Base-by-base conservation (phyloP, 73 alveolate species). In the Effrenium voratum region DNA sequence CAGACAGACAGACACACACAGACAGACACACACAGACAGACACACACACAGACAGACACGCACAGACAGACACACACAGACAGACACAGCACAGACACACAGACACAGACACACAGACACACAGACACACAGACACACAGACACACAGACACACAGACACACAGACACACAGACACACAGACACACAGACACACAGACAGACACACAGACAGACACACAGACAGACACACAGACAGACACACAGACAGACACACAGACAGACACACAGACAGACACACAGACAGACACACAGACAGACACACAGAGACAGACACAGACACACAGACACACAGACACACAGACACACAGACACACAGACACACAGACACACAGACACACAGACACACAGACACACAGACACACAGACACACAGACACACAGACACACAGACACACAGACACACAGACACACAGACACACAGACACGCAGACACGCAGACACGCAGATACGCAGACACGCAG, bases 41-140 rank as follows among this genome's bases (percentile, higher is more conserved):
- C 79, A 66, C 79, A 36, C 79, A 66, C 79, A 32, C 79, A 66
- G 40, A 32, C 79, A 66, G 40, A 66, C 79, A 66, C 79, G 24
- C 79, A 66, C 79, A 66, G 40, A 66, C 79, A 66, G 40, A 66
- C 79, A 66, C 79, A 66, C 79, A 66, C 79, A 66, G 38, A 66
- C 79, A 66, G 40, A 66, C 79, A 52, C 63, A 52, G 24, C 79
- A 66, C 79, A 66, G 40, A 66, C 79, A 66, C 79, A 66, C 79
- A 66, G 40, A 66, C 79, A 66, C 79, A 66, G 40, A 66, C 79
- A 66, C 79, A 66, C 79, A 66, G 40, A 66, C 79, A 66, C 79
- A 66, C 79, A 66, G 40, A 66, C 79, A 66, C 79, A 66, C 79
- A 66, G 40, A 66, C 79, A 66, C 79, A 66, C 79, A 66, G 40